A percentile compares a stretch with the other conserved stretches of the same genome.
Evolutionary conservation across 331 rosid genomes (phyloP).

Genomic region (Telfairia occidentalis): DNA sequence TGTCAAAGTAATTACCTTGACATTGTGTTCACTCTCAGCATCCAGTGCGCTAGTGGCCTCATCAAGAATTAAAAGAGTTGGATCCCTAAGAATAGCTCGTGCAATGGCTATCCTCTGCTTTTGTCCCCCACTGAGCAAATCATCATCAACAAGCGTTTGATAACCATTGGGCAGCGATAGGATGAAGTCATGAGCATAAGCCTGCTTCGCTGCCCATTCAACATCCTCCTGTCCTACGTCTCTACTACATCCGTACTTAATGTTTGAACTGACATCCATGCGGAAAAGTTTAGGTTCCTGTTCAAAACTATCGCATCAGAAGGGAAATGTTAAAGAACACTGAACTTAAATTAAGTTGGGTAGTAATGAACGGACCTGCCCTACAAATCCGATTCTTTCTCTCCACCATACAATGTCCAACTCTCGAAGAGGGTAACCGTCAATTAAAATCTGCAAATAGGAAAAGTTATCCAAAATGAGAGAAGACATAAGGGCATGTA

Average conservation of each 20-base stretch:
- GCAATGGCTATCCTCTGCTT: slow-evolving; percentile 96
- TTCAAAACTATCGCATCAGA: slow-evolving; percentile 15
- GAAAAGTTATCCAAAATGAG: neutral
- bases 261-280: slow-evolving; percentile 79
- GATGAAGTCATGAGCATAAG: slow-evolving; percentile 85
- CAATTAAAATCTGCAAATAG: slow-evolving; percentile 67
- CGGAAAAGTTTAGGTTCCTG: slow-evolving; percentile 94
- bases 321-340: neutral
- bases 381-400: slow-evolving; percentile 81
- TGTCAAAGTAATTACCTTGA: slow-evolving; percentile 45
- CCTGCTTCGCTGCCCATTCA: slow-evolving; percentile 96
- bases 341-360: slow-evolving; percentile 1
- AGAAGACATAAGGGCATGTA: neutral
- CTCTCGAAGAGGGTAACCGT: slow-evolving; percentile 55
- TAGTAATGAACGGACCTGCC: slow-evolving; percentile 56
- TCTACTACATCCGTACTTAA: slow-evolving; percentile 70
- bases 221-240: slow-evolving; percentile 52
- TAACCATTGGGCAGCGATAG: slow-evolving; percentile 75
- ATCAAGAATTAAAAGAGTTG: slow-evolving; percentile 78
- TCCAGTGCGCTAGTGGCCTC: slow-evolving; percentile 97
- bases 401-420: slow-evolving; percentile 89
- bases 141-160: slow-evolving; percentile 75
- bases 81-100: slow-evolving; percentile 89
- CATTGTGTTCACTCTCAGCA: slow-evolving; percentile 92
- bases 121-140: slow-evolving; percentile 94